A percentile compares a stretch with the other conserved stretches of the same genome.
These are phyloP conservation scores for Mycena crocata DNA, from an alignment of 768 basidiomycete species.

Conservation along the genomic window DNA sequence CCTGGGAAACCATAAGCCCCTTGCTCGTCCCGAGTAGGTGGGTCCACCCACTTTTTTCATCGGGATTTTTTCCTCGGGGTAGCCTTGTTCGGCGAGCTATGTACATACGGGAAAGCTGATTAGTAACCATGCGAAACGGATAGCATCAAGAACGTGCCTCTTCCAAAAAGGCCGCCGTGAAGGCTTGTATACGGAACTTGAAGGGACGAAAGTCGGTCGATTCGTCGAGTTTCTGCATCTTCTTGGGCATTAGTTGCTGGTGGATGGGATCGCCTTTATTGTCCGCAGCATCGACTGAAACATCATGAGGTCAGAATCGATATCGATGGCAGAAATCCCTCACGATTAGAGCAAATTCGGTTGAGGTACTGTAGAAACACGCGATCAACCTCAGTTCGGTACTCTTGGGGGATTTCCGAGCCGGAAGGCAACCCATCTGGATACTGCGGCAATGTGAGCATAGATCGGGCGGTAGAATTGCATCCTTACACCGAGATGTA, in stretches of 20 bases:
- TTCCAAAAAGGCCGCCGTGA: constrained; percentile 95
- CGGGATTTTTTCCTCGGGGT: constrained; percentile 93
- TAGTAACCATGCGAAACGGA: background rate
- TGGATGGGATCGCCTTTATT: constrained; percentile 97
- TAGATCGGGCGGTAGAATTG: background rate
- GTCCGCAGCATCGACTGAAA: constrained; percentile 89
- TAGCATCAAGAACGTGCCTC: constrained; percentile 62
- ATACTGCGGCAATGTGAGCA: constrained; percentile 20
- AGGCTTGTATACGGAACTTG: constrained; percentile 98
- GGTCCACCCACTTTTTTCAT: constrained; percentile 86
- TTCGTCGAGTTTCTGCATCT: constrained; percentile 97
- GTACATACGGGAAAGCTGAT: too few species aligned
- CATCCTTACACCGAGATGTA: constrained; percentile 21
- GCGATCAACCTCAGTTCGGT: constrained; percentile 84
- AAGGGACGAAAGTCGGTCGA: constrained; percentile 97
- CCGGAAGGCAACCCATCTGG: constrained; percentile 30
- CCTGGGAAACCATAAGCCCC: constrained; percentile 54
- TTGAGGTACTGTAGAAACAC: constrained; percentile 94
- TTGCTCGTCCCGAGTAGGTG: constrained; percentile 20
- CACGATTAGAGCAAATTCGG: constrained; percentile 89
- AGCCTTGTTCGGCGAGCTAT: constrained; percentile 86
- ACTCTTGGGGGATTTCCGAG: constrained; percentile 82
- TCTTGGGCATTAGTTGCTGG: constrained; percentile 98
- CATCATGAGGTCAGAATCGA: constrained; percentile 33
- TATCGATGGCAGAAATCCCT: constrained; percentile 47